Evolutionary conservation across 192 early-diverging fungal genomes (phyloP), one percentile per base, ranked within the genome.

Genomic region (Spinellus fusiger): DNA sequence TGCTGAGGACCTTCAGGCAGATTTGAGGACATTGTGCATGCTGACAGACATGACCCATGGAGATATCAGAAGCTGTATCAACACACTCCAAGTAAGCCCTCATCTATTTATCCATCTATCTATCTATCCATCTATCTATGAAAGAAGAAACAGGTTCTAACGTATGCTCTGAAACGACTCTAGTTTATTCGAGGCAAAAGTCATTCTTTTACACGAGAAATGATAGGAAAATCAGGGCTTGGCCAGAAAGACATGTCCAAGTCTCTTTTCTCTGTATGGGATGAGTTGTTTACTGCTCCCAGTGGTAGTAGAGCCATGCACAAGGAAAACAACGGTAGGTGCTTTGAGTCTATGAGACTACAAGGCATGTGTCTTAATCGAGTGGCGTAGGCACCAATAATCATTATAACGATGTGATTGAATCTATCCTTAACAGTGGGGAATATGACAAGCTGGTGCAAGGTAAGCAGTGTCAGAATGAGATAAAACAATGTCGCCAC

Each of bases 11-110:
- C 59, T 99, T 0, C 51, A 74, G 10, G 80, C 84, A 15, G 93
- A 94, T 71, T 66, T 87, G 16, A 83, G 89, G 52, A 81, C 87
- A 0, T 77, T 97, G 28, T 80, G 87, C 61, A 75, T 80, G 13
- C 69, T 99, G 23, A 83, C 82, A 46, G 90, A 93, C 50, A 71
- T 85, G 48, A 85, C 86, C 1, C 86, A 90, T 29, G 88, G 94
- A 37, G 96, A 99, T 67, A 80, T 99, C 37, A 80, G 96, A 35
- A 80, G 84, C 18, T 93, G 91, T 55, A 69, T 99, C 23, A 95
- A 96, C 57, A 86, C 92, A 8, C 70, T 97, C 52, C 96, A 98
- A 71, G 73, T 82, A 73, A 71, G 40, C 2, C 25, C 5, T 61
- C n/a, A n/a, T n/a, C n/a, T n/a, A n/a, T n/a, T n/a, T n/a, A n/a